Percentiles rank a stretch among this genome's conserved stretches.
Conservation (phyloP, 495 filamentous ascomycete species). For the Podospora fimiseda region DNA sequence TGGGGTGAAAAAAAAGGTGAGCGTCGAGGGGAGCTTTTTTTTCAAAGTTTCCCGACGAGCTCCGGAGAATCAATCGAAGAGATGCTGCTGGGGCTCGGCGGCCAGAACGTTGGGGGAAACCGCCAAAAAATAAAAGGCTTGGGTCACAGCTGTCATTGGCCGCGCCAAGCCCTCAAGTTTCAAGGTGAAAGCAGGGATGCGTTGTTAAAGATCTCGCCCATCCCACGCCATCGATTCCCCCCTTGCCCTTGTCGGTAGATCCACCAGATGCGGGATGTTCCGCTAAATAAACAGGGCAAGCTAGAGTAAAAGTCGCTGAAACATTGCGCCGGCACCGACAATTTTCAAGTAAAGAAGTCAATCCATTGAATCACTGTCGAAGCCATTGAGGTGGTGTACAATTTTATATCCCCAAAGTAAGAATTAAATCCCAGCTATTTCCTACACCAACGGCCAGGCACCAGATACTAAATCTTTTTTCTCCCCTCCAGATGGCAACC, state of each 20-base stretch:
- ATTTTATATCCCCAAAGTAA: not conserved
- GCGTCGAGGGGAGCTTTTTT: slow-evolving; percentile 10
- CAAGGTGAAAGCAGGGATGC: not conserved
- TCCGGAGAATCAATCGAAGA: not conserved
- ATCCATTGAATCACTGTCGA: too few species aligned
- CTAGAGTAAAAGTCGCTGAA: not conserved
- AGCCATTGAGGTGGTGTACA: not conserved
- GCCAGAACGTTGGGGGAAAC: slow-evolving; percentile 13
- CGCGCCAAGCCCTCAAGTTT: not conserved
- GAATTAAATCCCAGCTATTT: not conserved
- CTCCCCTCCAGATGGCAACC: too few species aligned
- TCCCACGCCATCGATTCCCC: not conserved
- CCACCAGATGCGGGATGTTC: not conserved
- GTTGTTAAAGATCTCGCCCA: not conserved
- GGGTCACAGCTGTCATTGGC: slow-evolving; percentile 3
- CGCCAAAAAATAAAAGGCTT: slow-evolving; percentile 19
- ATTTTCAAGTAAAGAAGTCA: not conserved
- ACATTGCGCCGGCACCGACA: slow-evolving; percentile 9
- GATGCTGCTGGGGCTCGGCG: too few species aligned
- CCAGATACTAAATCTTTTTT: too few species aligned
- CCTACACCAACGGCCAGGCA: too few species aligned
- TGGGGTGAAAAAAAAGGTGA: slow-evolving; percentile 5
- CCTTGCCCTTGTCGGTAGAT: not conserved
- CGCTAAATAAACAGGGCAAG: not conserved
- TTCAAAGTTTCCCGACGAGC: slow-evolving; percentile 3